Evolutionary conservation across 2,329 filamentous ascomycete genomes (phyloP).

Genomic region (Xylaria sp.): DNA sequence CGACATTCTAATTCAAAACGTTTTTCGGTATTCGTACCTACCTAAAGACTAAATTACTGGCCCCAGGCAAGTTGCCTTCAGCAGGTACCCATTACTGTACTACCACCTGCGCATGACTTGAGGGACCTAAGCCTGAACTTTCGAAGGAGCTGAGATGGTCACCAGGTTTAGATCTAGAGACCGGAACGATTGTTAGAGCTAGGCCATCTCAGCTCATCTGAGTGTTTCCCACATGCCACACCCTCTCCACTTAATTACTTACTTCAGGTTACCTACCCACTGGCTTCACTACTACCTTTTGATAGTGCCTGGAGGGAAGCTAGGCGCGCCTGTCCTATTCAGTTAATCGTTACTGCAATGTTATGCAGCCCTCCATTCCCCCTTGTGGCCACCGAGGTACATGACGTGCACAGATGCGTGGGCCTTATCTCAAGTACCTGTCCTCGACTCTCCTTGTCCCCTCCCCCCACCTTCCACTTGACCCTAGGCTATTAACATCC

Average conservation of each 20-base stretch:
- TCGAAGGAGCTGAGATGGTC: slow-evolving; percentile 28
- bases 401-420: slow-evolving; percentile 4
- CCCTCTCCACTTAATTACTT: slow-evolving; percentile 5
- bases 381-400: slow-evolving; percentile 20
- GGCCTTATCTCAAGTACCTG: slow-evolving; percentile 29
- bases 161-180: slow-evolving; percentile 19
- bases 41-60: not conserved
- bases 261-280: not conserved
- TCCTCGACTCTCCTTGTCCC: not conserved
- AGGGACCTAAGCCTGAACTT: not conserved
- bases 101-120: not conserved
- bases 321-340: slow-evolving; percentile 9
- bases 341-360: slow-evolving; percentile 26
- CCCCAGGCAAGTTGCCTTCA: not conserved
- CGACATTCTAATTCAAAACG: not conserved
- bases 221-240: slow-evolving; percentile 30
- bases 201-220: slow-evolving; percentile 35
- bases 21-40: not conserved
- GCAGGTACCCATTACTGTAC: not conserved
- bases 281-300: not conserved
- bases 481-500: slow-evolving; percentile 18
- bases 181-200: slow-evolving; percentile 19
- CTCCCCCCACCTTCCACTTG: slow-evolving; percentile 8
- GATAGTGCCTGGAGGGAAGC: slow-evolving; percentile 21
- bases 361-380: slow-evolving; percentile 27